Conservation (phyloP, 2,329 filamentous ascomycete genomes). For the Beauveria sp. region DNA sequence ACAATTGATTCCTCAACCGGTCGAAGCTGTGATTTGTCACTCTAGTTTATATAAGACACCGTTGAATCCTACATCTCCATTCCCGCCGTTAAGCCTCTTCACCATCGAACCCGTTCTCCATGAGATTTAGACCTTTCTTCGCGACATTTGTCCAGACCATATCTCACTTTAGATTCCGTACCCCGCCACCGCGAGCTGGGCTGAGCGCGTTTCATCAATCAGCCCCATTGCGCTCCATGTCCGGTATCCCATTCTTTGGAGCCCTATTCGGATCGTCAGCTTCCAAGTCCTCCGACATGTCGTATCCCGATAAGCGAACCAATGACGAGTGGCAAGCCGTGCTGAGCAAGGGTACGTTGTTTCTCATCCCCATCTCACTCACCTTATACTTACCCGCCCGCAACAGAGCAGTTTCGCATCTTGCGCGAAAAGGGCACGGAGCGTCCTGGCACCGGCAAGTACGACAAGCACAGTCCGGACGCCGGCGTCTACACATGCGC, state of each 20-base stretch:
- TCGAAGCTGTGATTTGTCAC: conserved; percentile 8
- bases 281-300: conserved; percentile 50
- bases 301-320: conserved; percentile 72
- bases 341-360: conserved; percentile 48
- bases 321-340: conserved; percentile 86
- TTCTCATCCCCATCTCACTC: not conserved
- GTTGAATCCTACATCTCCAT: not conserved
- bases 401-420: conserved; percentile 85
- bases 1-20: conserved; percentile 10
- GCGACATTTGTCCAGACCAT: conserved; percentile 41
- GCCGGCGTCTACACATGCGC: conserved; percentile 80
- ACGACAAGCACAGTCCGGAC: conserved; percentile 75
- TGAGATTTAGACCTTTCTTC: conserved; percentile 44
- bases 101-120: conserved; percentile 21
- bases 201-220: conserved; percentile 17
- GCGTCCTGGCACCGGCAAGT: conserved; percentile 68
- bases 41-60: not conserved
- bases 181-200: conserved; percentile 19
- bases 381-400: not conserved
- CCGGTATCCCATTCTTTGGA: conserved; percentile 69
- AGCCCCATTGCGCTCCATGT: conserved; percentile 51
- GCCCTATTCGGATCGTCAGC: conserved; percentile 64
- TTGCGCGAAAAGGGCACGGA: conserved; percentile 92
- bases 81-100: not conserved
- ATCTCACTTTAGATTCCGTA: conserved; percentile 29